Evolutionary conservation across 176 grass and related monocot genomes (phyloP), one percentile per base, ranked within the genome.

Genomic region (Aegilops umbellulata): DNA sequence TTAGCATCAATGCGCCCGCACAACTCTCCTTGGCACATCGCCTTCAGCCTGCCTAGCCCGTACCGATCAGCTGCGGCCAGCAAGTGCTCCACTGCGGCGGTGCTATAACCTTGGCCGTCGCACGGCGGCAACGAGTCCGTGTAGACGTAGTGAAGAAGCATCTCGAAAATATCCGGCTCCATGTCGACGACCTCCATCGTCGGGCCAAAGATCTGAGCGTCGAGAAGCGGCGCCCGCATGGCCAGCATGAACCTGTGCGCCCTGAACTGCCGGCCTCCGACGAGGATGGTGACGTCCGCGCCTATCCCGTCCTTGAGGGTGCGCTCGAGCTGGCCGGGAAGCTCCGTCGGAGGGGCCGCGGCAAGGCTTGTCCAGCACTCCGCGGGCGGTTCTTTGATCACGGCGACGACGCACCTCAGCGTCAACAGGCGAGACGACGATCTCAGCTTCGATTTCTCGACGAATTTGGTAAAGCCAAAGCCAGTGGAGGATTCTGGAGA

Each of bases 91-190:
- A 64, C 41, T 23, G 20, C 3, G 38, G 42, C 42, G 42, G 42
- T 10, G 60, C 78, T 68, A 42, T 35, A 10, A 22, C 13, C 36
- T 2, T 51, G 42, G 42, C 12, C 47, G 15, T 17, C 29, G 27
- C 16, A 75, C 3, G 0, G 69, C 5, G 47, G 44, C 10, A 47
- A 14, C 5, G 47, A 51, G 47, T 51, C 47, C 47, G 47, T 51
- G 47, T 86, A 86, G 27, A 86, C 9, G 22, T 79, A 87, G 65
- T 55, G 78, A 24, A 87, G 85, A 2, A 87, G 78, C 16, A 29
- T 22, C 53, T 87, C 15, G n/a, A 87, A 87, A 15, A 5, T 51
- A 4, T 16, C 47, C 47, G 47, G 47, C 15, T 51, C 47, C 47
- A 51, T 51, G 4, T 27, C 77, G 4, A 2, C 22, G 22, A 87